Conservation (phyloP, 257 asterid species). For the Gentiana dahurica region DNA sequence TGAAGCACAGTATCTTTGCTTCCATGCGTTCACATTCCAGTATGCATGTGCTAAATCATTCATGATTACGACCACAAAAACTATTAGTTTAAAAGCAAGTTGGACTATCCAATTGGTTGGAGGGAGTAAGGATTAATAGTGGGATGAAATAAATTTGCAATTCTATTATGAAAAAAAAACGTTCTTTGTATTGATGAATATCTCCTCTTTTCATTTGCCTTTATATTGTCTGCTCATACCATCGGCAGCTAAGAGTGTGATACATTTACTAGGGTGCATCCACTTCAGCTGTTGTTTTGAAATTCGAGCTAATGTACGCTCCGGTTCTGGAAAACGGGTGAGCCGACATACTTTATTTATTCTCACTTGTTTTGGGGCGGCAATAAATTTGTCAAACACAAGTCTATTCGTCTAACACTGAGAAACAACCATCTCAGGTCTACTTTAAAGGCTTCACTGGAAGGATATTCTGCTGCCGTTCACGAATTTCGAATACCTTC, state of each 20-base stretch:
- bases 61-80: too few relatives aligned
- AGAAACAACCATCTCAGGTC: conserved; percentile 35
- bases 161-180: too few relatives aligned
- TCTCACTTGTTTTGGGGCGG: conserved; percentile 1
- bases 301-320: conserved; percentile 85
- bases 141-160: too few relatives aligned
- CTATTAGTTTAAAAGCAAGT: not conserved
- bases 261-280: conserved; percentile 49
- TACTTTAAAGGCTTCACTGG: conserved; percentile 56
- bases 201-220: not conserved
- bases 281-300: conserved; percentile 71
- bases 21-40: not conserved
- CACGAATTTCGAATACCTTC: conserved; percentile 95
- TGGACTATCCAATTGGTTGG: not conserved
- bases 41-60: not conserved
- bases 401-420: conserved; percentile 9
- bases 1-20: not conserved
- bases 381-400: not conserved
- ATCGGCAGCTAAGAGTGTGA: conserved; percentile 18
- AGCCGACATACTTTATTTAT: conserved; percentile 10
- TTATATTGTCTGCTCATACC: not conserved
- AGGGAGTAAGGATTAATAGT: not conserved
- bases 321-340: conserved; percentile 77
- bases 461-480: conserved; percentile 69
- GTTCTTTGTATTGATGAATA: too few relatives aligned